These are phyloP conservation scores for Helichrysum umbraculigerum DNA, from an alignment of 129 eudicot species.

Conservation along the genomic window DNA sequence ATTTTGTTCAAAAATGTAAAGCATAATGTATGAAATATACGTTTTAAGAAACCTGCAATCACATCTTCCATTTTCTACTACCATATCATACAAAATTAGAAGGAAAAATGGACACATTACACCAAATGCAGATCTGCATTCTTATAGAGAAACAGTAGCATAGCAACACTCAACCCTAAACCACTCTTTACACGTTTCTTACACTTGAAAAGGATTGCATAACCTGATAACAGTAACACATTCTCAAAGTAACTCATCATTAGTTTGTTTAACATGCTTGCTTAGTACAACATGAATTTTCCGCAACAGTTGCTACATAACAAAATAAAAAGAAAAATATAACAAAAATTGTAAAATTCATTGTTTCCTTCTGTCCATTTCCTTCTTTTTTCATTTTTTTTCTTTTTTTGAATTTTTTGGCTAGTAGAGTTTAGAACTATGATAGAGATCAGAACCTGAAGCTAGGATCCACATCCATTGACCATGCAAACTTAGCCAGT, in stretches of 20 bases:
- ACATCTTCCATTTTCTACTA: too few species aligned
- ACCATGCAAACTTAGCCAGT: slow-evolving; percentile 92
- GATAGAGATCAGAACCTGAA: slow-evolving; percentile 71
- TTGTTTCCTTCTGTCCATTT: slow-evolving; percentile 26
- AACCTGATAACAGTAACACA: neutral
- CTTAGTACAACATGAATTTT: slow-evolving; percentile 45
- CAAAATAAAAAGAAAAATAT: slow-evolving; percentile 5
- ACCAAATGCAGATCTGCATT: too few species aligned
- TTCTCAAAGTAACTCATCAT: slow-evolving; percentile 30
- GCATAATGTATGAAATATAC: too few species aligned
- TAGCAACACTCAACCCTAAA: neutral
- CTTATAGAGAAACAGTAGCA: too few species aligned
- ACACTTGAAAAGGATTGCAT: neutral
- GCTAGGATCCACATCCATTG: slow-evolving; percentile 91
- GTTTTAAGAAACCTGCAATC: too few species aligned
- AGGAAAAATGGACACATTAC: too few species aligned
- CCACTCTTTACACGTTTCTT: neutral
- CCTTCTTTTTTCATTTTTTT: neutral
- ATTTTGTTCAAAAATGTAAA: too few species aligned
- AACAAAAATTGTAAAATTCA: slow-evolving; percentile 28
- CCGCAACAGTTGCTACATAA: slow-evolving; percentile 24
- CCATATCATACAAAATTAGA: too few species aligned
- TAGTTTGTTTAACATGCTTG: slow-evolving; percentile 38
- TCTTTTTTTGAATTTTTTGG: neutral
- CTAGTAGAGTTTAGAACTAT: slow-evolving; percentile 28